Evolutionary conservation across 192 early-diverging fungal species (phyloP).

Genomic region (Coemansia asiatica): DNA sequence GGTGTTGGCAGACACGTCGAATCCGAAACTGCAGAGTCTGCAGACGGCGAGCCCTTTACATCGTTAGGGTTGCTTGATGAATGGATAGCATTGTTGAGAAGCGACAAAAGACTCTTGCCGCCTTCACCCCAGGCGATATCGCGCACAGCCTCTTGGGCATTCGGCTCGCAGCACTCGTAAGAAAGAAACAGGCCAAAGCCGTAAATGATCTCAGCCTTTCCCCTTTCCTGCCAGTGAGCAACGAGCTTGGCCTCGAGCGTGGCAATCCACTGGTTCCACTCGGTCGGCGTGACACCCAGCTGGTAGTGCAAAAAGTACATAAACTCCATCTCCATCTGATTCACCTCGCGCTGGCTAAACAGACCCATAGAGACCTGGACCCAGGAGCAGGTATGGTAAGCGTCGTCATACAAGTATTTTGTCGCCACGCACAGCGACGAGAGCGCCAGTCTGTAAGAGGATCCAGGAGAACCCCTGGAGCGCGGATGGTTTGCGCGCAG

Average conservation of each 20-base stretch:
- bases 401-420: slow-evolving; percentile 70
- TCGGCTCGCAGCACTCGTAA: slow-evolving; percentile 51
- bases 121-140: slow-evolving; percentile 57
- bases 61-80: slow-evolving; percentile 11
- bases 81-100: slow-evolving; percentile 51
- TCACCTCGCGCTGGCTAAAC: slow-evolving; percentile 60
- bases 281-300: slow-evolving; percentile 55
- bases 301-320: slow-evolving; percentile 58
- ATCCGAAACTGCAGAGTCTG: slow-evolving; percentile 49
- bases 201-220: slow-evolving; percentile 52
- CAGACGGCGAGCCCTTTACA: slow-evolving; percentile 48
- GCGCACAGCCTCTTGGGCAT: slow-evolving; percentile 48
- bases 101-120: slow-evolving; percentile 40
- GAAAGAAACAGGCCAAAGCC: slow-evolving; percentile 54
- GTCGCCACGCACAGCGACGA: slow-evolving; percentile 66
- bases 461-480: slow-evolving; percentile 58
- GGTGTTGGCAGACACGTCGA: slow-evolving; percentile 50
- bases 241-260: slow-evolving; percentile 58
- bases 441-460: slow-evolving; percentile 65
- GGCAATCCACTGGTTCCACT: slow-evolving; percentile 58
- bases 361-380: slow-evolving; percentile 59
- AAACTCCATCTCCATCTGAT: slow-evolving; percentile 68
- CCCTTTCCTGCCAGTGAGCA: slow-evolving; percentile 51
- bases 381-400: slow-evolving; percentile 71
- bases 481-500: slow-evolving; percentile 58